Evolutionary conservation across 495 filamentous ascomycete genomes (phyloP).

Genomic region (Parachaetomium inaequale): DNA sequence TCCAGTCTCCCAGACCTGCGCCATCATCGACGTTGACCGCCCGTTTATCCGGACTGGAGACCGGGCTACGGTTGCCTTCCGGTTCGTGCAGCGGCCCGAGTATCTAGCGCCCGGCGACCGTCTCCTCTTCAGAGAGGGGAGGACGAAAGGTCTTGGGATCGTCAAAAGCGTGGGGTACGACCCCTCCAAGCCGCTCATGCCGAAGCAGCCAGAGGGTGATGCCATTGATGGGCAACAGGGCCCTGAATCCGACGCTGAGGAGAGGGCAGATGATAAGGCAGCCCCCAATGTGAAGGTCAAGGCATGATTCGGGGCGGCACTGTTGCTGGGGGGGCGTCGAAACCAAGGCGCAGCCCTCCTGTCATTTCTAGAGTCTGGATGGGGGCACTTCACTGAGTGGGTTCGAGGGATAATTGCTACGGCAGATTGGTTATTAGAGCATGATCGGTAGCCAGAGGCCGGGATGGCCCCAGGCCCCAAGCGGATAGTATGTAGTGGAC

Average conservation of each 20-base stretch:
- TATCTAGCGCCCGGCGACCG: constrained; percentile 85
- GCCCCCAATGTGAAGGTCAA: constrained; percentile 10
- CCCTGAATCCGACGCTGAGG: not conserved
- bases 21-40: constrained; percentile 97
- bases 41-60: constrained; percentile 93
- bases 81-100: constrained; percentile 94
- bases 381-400: not conserved
- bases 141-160: constrained; percentile 93
- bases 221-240: constrained; percentile 10
- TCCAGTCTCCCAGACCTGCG: constrained; percentile 90
- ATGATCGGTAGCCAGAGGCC: not conserved
- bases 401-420: not conserved
- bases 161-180: constrained; percentile 93
- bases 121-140: constrained; percentile 87
- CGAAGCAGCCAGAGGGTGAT: constrained; percentile 25
- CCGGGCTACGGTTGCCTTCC: constrained; percentile 85
- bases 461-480: not conserved
- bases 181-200: constrained; percentile 41
- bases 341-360: not conserved
- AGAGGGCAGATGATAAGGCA: not conserved
- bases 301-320: not conserved
- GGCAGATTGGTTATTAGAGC: not conserved
- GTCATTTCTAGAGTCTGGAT: too few species aligned
- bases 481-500: not conserved
- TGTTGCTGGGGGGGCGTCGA: not conserved